Conservation (phyloP, 179 eudicot genomes). For the Dionaea muscipula region DNA sequence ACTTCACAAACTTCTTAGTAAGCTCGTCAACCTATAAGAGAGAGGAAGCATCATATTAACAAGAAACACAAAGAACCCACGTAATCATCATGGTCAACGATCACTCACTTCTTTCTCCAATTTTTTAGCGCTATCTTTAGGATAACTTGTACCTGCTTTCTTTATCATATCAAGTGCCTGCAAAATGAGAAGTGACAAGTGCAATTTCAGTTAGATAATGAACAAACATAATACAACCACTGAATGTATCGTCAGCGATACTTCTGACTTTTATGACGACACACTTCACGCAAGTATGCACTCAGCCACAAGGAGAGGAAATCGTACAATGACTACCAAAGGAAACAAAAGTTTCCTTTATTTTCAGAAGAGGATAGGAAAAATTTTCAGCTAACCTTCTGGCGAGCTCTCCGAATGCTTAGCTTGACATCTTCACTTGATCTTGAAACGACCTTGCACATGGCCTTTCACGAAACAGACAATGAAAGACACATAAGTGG, state of each 20-base stretch:
- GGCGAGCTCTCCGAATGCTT: constrained; percentile 93
- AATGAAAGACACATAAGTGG: too few relatives aligned
- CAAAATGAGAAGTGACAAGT: too few relatives aligned
- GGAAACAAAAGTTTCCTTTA: neutral
- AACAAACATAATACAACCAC: too few relatives aligned
- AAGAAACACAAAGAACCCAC: neutral
- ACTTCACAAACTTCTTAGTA: constrained; percentile 76
- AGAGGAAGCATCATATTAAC: constrained; percentile 5
- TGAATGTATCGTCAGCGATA: too few relatives aligned
- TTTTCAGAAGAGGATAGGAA: too few relatives aligned
- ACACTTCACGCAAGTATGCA: too few relatives aligned
- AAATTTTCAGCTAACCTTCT: constrained; percentile 42
- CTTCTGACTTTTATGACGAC: too few relatives aligned
- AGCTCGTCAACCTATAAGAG: constrained; percentile 58
- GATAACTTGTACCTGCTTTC: constrained; percentile 51
- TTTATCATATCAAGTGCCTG: constrained; percentile 77
- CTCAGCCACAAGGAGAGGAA: too few relatives aligned
- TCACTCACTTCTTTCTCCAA: constrained; percentile 79
- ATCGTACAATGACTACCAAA: constrained; percentile 57
- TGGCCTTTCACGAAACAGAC: too few relatives aligned
- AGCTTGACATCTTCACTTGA: constrained; percentile 89
- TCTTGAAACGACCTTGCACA: constrained; percentile 55
- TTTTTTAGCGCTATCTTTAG: constrained; percentile 68
- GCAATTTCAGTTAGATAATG: too few relatives aligned
- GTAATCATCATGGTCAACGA: neutral